Evolutionary conservation across 257 asterid species (phyloP).

Genomic region (Jacaranda copaia): DNA sequence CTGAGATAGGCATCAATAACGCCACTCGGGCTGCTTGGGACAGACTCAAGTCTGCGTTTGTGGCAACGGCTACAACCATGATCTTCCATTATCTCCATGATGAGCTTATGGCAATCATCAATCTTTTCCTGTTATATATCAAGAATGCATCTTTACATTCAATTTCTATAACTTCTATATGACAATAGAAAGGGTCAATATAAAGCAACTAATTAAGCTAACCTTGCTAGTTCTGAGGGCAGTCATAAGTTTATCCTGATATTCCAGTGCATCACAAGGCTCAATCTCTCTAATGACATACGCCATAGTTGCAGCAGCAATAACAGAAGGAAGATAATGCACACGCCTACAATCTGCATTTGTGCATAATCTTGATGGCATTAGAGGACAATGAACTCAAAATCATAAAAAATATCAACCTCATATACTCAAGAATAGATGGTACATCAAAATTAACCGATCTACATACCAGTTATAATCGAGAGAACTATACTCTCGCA

Average conservation of each 20-base stretch:
- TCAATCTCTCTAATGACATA: conserved; percentile 47
- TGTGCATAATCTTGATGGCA: conserved; percentile 1
- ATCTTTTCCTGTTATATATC: conserved; percentile 45
- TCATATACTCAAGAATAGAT: not conserved
- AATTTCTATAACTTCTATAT: not conserved
- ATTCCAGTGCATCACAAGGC: conserved; percentile 44
- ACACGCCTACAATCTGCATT: conserved; percentile 67
- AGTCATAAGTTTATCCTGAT: conserved; percentile 37
- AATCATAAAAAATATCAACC: not conserved
- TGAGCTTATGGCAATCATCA: conserved; percentile 46
- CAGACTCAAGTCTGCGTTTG: conserved; percentile 44
- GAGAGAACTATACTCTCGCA: conserved; percentile 71
- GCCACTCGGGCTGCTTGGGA: conserved; percentile 59
- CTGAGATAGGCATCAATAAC: conserved; percentile 57
- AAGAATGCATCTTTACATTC: not conserved
- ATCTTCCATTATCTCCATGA: conserved; percentile 39
- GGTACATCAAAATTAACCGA: conserved; percentile 2
- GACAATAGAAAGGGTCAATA: not conserved
- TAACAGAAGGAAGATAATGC: conserved; percentile 59
- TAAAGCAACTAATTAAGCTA: conserved; percentile 1
- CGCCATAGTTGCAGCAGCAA: conserved; percentile 56
- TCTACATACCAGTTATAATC: conserved; percentile 64
- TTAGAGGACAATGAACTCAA: conserved; percentile 2
- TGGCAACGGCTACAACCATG: conserved; percentile 29
- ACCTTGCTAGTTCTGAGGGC: conserved; percentile 50